A percentile compares a stretch with the other conserved stretches of the same genome.
These are phyloP conservation scores for Cordyceps cateniannulata DNA, from an alignment of 2,329 filamentous ascomycete species.

Conservation along the genomic window DNA sequence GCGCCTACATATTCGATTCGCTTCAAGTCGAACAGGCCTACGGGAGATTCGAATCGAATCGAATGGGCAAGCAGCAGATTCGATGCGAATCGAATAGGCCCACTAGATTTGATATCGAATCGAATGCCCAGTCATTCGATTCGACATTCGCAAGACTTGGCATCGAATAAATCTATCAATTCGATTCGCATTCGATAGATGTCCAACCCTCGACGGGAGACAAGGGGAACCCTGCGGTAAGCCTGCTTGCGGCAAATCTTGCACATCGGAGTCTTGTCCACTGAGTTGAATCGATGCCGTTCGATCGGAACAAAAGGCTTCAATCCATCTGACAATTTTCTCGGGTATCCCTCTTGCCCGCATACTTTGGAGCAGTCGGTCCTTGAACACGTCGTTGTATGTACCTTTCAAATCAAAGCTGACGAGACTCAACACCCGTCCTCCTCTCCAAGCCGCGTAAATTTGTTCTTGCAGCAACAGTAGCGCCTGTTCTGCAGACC, in stretches of 20 bases:
- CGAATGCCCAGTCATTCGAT: too few relatives aligned
- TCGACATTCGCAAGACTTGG: too few relatives aligned
- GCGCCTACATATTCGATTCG: not conserved
- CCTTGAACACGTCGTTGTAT: constrained; percentile 33
- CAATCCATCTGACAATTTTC: constrained; percentile 16
- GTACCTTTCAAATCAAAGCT: constrained; percentile 35
- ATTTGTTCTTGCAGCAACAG: constrained; percentile 13
- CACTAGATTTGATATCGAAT: too few relatives aligned
- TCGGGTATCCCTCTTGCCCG: constrained; percentile 18
- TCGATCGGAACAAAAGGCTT: constrained; percentile 22
- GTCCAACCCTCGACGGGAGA: too few relatives aligned
- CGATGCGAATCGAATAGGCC: too few relatives aligned
- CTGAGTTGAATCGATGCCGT: constrained; percentile 19
- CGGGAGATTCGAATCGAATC: not conserved
- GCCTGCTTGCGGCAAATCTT: constrained; percentile 18
- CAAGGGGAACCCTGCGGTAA: constrained; percentile 27
- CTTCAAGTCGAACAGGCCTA: not conserved
- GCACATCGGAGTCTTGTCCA: constrained; percentile 15
- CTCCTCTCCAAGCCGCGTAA: constrained; percentile 11
- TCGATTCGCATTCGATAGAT: too few relatives aligned
- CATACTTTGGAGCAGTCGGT: constrained; percentile 20
- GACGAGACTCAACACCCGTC: constrained; percentile 25
- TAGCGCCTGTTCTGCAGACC: constrained; percentile 14
- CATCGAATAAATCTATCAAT: too few relatives aligned
- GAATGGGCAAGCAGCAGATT: not conserved